Evolutionary conservation across 768 basidiomycete genomes (phyloP).

Genomic region (Agaricus sinodeliciosus): DNA sequence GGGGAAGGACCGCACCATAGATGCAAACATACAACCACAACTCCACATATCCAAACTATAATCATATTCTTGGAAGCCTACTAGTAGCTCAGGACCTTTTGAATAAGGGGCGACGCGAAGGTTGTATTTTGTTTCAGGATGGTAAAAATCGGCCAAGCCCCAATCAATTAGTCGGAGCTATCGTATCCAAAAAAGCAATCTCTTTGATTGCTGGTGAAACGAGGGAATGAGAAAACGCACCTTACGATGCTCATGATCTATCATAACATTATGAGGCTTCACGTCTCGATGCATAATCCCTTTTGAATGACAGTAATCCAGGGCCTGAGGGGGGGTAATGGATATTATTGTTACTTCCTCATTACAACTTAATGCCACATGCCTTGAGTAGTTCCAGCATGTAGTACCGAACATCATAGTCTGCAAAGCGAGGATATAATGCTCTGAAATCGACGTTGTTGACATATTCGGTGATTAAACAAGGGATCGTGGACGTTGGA

Average conservation of each 20-base stretch:
- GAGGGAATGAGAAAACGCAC: conserved; percentile 33
- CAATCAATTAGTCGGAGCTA: conserved; percentile 96
- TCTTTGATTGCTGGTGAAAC: not conserved
- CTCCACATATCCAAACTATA: conserved; percentile 99
- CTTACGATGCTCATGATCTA: conserved; percentile 95
- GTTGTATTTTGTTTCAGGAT: conserved; percentile 96
- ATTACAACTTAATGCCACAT: conserved; percentile 8
- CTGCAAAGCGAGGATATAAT: conserved; percentile 91
- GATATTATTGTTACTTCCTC: not conserved
- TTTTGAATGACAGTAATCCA: conserved; percentile 97
- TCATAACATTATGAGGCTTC: conserved; percentile 99
- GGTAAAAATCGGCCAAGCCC: conserved; percentile 98
- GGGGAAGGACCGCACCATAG: conserved; percentile 61
- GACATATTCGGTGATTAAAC: conserved; percentile 94
- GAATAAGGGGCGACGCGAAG: conserved; percentile 97
- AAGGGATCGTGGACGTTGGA: conserved; percentile 93
- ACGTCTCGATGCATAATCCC: conserved; percentile 99
- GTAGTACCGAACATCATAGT: conserved; percentile 94
- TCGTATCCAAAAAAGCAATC: not conserved
- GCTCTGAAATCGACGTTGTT: conserved; percentile 98
- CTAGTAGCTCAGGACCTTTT: conserved; percentile 94
- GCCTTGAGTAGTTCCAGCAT: conserved; percentile 95
- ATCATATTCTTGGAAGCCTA: conserved; percentile 98
- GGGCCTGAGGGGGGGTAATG: conserved; percentile 47
- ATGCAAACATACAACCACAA: conserved; percentile 97